Evolutionary conservation across 768 basidiomycete species (phyloP), one percentile per base, ranked within the genome.

Genomic region (Cystofilobasidium bisporidii): DNA sequence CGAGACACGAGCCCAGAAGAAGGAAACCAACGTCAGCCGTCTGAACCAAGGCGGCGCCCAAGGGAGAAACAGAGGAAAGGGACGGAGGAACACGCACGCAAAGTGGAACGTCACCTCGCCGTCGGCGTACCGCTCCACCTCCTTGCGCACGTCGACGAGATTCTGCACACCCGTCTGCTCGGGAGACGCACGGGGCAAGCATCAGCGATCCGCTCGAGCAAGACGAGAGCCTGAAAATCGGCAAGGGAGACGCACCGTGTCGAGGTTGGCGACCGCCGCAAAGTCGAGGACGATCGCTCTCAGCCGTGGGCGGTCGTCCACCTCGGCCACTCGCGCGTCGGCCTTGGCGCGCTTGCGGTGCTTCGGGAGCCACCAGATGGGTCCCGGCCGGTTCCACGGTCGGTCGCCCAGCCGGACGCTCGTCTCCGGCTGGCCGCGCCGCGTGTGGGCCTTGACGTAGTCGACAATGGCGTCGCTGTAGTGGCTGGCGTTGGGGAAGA

Each of bases 331-430:
- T 22, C 36, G 24, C 38, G 36, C 8, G 18, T 12, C n/a, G n/a
- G n/a, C n/a, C n/a, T n/a, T n/a, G n/a, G 45, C 50, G 18, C 33
- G 50, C 33, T 38, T 68, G 77, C 6, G 79, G 81, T 80, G 22
- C 81, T 79, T 60, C 76, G 72, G 8, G 18, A 56, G 30, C 65
- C 65, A 66, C 48, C 65, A 58, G 53, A 56, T 56, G 24, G 88
- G 88, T 32, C 90, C 89, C 14, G 89, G 86, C 72, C 96, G 92
- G 74, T 99, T 99, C 94, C 94, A 99, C 17, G 89, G 83, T 50
- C 92, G 84, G 75, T 94, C 91, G 69, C 82, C 80, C 55, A 84
- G 77, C 65, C 78, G 82, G 70, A 89, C 79, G n/a, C 77, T 73
- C 62, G 81, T 81, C 76, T 87, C 81, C 76, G 93, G 88, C 72